Base-by-base conservation (phyloP, 1,284 basidiomycete species). In the Ganoderma leucocontextum region DNA sequence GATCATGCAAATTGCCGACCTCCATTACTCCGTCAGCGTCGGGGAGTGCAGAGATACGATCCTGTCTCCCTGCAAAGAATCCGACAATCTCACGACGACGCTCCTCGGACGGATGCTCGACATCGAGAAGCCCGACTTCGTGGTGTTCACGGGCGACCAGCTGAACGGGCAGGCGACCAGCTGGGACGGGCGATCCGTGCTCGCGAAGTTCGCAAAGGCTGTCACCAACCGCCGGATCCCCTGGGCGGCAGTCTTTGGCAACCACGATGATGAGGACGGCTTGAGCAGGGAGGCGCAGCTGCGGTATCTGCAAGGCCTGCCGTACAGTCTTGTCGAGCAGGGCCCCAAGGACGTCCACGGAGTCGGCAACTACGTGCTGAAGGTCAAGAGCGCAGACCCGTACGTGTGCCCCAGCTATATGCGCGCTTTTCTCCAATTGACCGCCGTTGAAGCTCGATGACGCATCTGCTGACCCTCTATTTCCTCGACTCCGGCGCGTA, bases 401-500 rank as follows among this genome's bases (percentile, higher is more conserved):
- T 93, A 78, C 81, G 86, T 85, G 60, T 35, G 25, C 38, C n/a
- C 69, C 62, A 58, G 64, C 68, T 64, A 68, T 64, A 58, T 39
- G 72, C 41, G 36, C 68, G 25, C 63, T 75, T 57, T 36, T 58
- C 33, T 12, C 17, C 4, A 9, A 4, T 59, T 61, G 17, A 60
- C 36, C 9, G 41, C 65, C 47, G 52, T 64, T 25, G 4, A 71
- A 95, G 93, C 38, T 95, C 94, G n/a, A 91, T 87, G 77, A 95
- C 90, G 1, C 94, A 96, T 72, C 83, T 98, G 10, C 85, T 97
- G 68, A 96, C 95, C 0, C 80, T 99, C 4, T 99, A 98, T 81
- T 95, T 98, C 84, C 82, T 99, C 70, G 97, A 99, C 79, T 96
- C 96, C 1, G 95, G 95, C 22, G 83, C 89, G 0, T 95, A 95